Conservation (phyloP, 306 rosid genomes). For the Malus domestica region DNA sequence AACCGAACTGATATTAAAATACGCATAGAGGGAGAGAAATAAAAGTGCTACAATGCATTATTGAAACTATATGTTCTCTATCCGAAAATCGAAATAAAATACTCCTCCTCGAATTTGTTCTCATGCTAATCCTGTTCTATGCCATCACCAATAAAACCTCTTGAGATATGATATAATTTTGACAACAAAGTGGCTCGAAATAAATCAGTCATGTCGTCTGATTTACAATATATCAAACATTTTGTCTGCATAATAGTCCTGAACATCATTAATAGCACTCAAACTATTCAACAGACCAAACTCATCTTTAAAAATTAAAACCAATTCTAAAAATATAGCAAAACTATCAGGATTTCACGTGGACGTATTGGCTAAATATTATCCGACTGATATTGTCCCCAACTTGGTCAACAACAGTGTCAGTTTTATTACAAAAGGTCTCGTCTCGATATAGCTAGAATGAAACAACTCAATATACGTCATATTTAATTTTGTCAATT, state of each 20-base stretch:
- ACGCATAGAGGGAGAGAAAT: background rate
- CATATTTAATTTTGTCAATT: background rate
- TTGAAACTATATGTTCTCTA: background rate
- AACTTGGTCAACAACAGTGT: no score
- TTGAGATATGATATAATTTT: background rate
- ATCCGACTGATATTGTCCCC: no score
- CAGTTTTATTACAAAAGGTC: no score
- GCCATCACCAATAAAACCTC: background rate
- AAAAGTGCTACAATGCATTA: no score
- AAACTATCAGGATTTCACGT: no score
- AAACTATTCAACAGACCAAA: background rate
- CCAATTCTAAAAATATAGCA: background rate
- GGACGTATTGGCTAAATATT: no score
- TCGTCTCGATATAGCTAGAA: no score
- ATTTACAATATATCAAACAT: background rate
- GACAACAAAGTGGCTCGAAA: constrained; percentile 1
- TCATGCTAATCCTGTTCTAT: background rate
- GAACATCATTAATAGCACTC: background rate
- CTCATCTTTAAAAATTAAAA: background rate
- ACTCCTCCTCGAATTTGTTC: background rate
- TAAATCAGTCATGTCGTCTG: background rate
- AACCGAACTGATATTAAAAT: background rate
- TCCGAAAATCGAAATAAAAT: background rate
- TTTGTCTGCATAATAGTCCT: background rate
- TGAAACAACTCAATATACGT: no score